Evolutionary conservation across 306 rosid species (phyloP), one percentile per base, ranked within the genome.

Genomic region (Trifolium fragiferum): DNA sequence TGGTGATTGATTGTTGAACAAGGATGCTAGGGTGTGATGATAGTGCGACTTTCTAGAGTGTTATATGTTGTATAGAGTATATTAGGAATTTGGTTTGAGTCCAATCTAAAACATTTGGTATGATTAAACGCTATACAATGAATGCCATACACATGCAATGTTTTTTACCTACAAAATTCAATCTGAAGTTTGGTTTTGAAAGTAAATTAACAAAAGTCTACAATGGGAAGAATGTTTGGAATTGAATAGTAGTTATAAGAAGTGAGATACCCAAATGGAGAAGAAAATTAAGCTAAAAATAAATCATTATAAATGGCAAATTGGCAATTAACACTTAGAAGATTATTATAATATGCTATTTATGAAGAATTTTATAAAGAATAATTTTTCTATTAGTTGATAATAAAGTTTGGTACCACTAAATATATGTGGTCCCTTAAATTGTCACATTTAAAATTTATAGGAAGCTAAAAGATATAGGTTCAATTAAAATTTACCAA

Each of bases 401-500:
- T 74, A 47, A 66, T 73, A 66, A 66, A 47, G 43, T 57, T 57
- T 57, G 61, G 16, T 35, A 58, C 30, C 65, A 72, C 43, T 57
- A 67, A 67, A 74, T 60, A 74, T 59, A 32, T 74, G 41, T 74
- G 79, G 79, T 60, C 79, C 70, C 59, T 67, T 46, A 53, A 10
- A 12, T 43, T 30, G 53, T 64, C 30, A 30, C 72, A 30, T 41
- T 46, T 53, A 63, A 70, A 78, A 40, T 30, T 37, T 10, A 79
- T 57, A 73, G 55, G 75, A 38, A 57, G 30, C 75, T 73, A 21
- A 11, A 7, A 33, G 19, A 72, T 54, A 30, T 63, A 33, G 70
- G 38, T 46, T 66, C 55, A 47, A 32, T 19, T 66, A 62, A 60
- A 73, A 53, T 65, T 65, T 66, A 73, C 49, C 21, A 66, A 44